Evolutionary conservation across 2,329 filamentous ascomycete species (phyloP).

Genomic region (Tolypocladium tundrense): DNA sequence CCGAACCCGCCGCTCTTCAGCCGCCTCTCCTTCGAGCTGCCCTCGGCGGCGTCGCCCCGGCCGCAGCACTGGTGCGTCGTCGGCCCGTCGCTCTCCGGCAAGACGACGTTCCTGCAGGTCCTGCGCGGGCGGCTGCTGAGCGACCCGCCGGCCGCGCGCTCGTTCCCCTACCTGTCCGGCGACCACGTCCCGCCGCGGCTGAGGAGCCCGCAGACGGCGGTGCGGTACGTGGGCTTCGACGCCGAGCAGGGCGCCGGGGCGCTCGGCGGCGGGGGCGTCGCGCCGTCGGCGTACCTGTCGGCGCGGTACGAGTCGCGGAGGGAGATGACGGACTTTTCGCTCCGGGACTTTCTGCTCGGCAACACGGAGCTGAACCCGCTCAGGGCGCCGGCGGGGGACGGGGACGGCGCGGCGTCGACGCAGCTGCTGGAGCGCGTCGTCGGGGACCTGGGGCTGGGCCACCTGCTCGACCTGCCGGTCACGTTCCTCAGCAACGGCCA

Average conservation of each 20-base stretch:
- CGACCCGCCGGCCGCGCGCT: conserved; percentile 63
- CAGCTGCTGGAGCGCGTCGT: conserved; percentile 52
- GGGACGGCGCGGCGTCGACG: conserved; percentile 36
- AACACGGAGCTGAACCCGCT: conserved; percentile 75
- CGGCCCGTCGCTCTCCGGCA: conserved; percentile 66
- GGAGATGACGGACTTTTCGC: conserved; percentile 79
- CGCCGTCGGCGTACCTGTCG: conserved; percentile 71
- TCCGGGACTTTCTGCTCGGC: conserved; percentile 70
- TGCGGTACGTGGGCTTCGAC: conserved; percentile 88
- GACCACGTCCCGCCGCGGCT: conserved; percentile 46
- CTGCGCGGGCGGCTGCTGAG: conserved; percentile 67
- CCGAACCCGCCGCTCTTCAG: conserved; percentile 66
- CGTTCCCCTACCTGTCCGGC: conserved; percentile 67
- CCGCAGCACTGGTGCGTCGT: conserved; percentile 73
- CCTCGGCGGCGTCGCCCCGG: conserved; percentile 40
- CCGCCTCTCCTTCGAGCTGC: conserved; percentile 59
- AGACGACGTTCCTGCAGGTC: conserved; percentile 74
- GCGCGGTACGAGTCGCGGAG: conserved; percentile 82
- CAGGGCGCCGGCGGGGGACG: conserved; percentile 25
- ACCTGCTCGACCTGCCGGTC: conserved; percentile 70
- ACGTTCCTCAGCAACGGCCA: conserved; percentile 91
- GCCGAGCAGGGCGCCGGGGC: conserved; percentile 50
- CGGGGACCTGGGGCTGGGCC: conserved; percentile 55
- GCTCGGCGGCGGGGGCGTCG: conserved; percentile 38
- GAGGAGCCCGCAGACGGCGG: conserved; percentile 53